Base-by-base conservation (phyloP, 2,329 filamentous ascomycete species). In the Aspergillus latus region DNA sequence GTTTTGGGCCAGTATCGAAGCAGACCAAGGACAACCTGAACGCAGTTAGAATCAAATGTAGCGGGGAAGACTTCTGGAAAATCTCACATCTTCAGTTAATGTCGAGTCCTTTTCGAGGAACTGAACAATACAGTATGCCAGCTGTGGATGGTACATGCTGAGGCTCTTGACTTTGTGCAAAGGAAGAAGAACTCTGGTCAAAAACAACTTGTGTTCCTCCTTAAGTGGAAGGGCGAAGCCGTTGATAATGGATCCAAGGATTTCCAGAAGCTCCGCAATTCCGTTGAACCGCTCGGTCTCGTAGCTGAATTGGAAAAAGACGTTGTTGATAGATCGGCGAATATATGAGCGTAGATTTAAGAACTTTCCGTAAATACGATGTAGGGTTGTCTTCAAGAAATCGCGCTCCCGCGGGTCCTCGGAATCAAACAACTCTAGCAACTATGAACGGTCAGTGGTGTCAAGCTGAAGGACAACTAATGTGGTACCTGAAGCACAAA, bases 271-370 rank as follows among this genome's bases (percentile, higher is more conserved):
- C 74, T 99, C 94, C 2, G 94, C 94, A 68, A 99, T 97, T 52
- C 94, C 94, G 68, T 99, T 99, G 80, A 99, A 97, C 57, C 94
- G 85, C 76, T 99, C 94, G 3, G 94, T 99, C 76, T 99, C 94
- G 73, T 99, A 99, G 59, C 92, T 92, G 75, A 99, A 99, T 72
- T 99, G 94, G 83, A 99, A 99, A 79, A 99, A 99, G 67, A 99
- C 94, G 70, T 99, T 97, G 84, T 99, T 99, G 83, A 99, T 99
- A 55, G 94, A 99, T 67, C 94, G 87, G 70, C 94, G 85, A 70
- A 99, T 99, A 75, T 96, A 99, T 30, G 94, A 97, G 59, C 94
- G 88, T 61, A 99, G 82, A 74, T 99, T 99, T 67, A 99, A 83
- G 77, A 99, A 99, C 79, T 99, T 99, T 69, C 94, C 94, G 72